phyloP scores from a whole-genome alignment of 164 flowering plant species.

The Nymphaea thermarum region DNA sequence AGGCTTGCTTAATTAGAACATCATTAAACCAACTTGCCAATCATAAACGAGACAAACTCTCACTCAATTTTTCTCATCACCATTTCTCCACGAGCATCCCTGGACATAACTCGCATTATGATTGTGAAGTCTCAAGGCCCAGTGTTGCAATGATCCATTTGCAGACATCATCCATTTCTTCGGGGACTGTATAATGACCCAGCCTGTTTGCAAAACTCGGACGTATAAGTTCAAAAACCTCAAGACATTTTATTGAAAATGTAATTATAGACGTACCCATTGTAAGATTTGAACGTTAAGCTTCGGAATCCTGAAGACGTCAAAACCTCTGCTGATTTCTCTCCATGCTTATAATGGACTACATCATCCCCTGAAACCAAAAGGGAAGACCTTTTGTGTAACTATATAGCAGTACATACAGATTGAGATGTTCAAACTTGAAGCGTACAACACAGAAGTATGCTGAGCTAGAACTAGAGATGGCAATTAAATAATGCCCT shows the following conservation, averaged over 20 bases:
- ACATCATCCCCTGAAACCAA: slow-evolving; percentile 49
- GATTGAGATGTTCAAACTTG: no score
- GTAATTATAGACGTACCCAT: slow-evolving; percentile 37
- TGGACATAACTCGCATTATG: slow-evolving; percentile 2
- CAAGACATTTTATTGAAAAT: neutral
- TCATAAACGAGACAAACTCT: neutral
- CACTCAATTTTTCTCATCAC: neutral
- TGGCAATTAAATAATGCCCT: no score
- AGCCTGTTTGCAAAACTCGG: slow-evolving; percentile 41
- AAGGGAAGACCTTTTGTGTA: no score
- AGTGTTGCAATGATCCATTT: slow-evolving; percentile 58
- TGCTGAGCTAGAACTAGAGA: no score
- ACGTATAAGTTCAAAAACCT: neutral
- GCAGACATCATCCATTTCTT: slow-evolving; percentile 88
- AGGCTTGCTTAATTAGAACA: neutral
- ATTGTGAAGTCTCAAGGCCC: slow-evolving; percentile 49
- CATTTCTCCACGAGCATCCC: neutral
- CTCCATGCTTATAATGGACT: slow-evolving; percentile 42
- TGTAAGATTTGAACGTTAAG: slow-evolving; percentile 38
- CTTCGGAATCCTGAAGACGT: slow-evolving; percentile 40
- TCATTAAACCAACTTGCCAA: neutral
- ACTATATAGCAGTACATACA: no score
- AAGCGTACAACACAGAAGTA: no score
- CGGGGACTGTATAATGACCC: slow-evolving; percentile 88
- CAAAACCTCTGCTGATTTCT: slow-evolving; percentile 40